Base-by-base conservation (phyloP, 805 yeast genomes). In the Candida koratica region DNA sequence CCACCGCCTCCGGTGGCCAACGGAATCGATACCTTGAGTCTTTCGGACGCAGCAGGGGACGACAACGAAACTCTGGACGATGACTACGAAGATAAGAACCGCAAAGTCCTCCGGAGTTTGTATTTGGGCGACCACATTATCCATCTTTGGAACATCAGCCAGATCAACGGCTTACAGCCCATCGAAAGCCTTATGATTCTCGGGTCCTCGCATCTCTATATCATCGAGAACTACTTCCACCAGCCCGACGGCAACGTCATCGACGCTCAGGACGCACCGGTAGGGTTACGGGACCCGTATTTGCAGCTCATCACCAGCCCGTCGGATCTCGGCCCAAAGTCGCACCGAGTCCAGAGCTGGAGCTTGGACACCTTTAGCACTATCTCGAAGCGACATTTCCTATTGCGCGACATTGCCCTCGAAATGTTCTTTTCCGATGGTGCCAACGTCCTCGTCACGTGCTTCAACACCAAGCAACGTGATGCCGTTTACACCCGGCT, bases 381-480 rank as follows among this genome's bases (percentile, higher is more conserved):
- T 4, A 75, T 81, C 9, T 77, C 87, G 3, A 84, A 83, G 44
- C 61, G 95, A 34, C 86, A 82, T 25, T 87, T 86, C 48, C 55
- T 87, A 13, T 61, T 87, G 11, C 62, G 95, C 37, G 94, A 86
- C 56, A 84, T 83, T 29, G 95, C 93, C 0, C 52, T 86, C 23
- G 96, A 87, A 50, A 58, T 86, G 49, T 79, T 84, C 43, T 84
- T 85, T 53, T 70, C 71, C 17, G 79, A 81, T 55, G 94, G 93
- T 0, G 73, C 79, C 1, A 82, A 85, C 43, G 68, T 79, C 25
- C 60, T 87, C 40, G 63, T 87, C 6, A 83, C 90, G 0, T 80
- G 86, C 33, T 58, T 67, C n/a, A 63, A 69, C 15, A 63, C 67
- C 4, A 61, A 56, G 23, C 68, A 64, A 16, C 60, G 95, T 38